Percentiles rank a stretch among this genome's conserved stretches.
These are phyloP conservation scores for Crepidotus variabilis DNA, from an alignment of 768 basidiomycete species.

Conservation along the genomic window DNA sequence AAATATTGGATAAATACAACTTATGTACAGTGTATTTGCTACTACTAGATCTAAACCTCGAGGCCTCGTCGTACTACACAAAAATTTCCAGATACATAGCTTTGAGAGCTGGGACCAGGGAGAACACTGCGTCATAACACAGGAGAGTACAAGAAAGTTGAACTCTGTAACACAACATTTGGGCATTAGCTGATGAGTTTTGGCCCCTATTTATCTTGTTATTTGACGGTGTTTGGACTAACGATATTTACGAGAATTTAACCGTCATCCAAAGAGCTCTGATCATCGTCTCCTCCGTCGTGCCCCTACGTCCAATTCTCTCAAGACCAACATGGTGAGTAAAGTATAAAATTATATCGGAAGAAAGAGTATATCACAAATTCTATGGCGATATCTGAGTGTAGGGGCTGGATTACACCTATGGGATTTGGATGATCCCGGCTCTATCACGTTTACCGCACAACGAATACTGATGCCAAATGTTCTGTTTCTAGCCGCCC, in stretches of 20 bases:
- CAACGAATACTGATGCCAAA: slow-evolving; percentile 19
- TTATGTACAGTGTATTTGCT: too few species aligned
- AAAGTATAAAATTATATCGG: not conserved
- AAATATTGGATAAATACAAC: too few species aligned
- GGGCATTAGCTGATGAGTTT: too few species aligned
- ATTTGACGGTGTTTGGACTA: not conserved
- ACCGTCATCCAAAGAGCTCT: not conserved
- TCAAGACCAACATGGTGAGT: slow-evolving; percentile 36
- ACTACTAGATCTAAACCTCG: too few species aligned
- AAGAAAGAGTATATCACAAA: not conserved
- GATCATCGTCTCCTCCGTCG: slow-evolving; percentile 24
- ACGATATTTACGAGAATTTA: not conserved
- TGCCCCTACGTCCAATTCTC: slow-evolving; percentile 29
- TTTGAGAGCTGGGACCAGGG: too few species aligned
- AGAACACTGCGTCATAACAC: too few species aligned
- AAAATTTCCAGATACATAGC: too few species aligned
- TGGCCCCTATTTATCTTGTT: not conserved
- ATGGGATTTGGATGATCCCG: not conserved
- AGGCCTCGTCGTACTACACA: too few species aligned
- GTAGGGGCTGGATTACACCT: slow-evolving; percentile 1
- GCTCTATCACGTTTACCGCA: slow-evolving; percentile 7
- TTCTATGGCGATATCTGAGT: not conserved
- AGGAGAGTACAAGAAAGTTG: too few species aligned
- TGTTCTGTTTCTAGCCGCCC: slow-evolving; percentile 62
- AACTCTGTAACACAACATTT: too few species aligned